Evolutionary conservation across 1,139 yeast genomes (phyloP), one percentile per base, ranked within the genome.

Genomic region (Groenewaldozyma auringiensis): DNA sequence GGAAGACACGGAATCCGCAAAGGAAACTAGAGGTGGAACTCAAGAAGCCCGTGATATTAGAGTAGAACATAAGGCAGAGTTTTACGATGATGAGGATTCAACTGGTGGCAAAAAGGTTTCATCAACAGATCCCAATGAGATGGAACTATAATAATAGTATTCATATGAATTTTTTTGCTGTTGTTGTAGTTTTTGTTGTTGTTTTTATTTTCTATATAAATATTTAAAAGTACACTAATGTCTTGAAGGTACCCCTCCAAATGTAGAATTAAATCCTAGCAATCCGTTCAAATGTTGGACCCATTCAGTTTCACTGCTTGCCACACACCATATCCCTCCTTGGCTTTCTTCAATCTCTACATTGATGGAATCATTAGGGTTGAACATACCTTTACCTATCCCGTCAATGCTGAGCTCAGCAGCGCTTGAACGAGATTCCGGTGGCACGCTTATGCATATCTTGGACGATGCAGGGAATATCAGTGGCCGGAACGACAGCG

Each of bases 21-120:
- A 78, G 53, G 98, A 89, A 58, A 83, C 94, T 3, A 78, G 84
- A 61, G 97, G 97, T 40, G 97, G 97, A 2, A 84, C 95, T 0
- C 84, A 83, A 58, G 78, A 75, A 59, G 88, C 89, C 6, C 75
- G 94, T 52, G 97, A 92, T 62, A 80, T 79, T 57, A 72, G 70
- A 39, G 72, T 84, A 20, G 66, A 57, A 41, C 58, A 60, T 1
- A 55, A 50, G 21, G 63, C 63, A 48, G 70, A 66, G 55, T 66
- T 64, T 49, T 68, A 65, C 47, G 69, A 66, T 44, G 63, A 64
- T 38, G 68, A 65, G 48, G 65, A 65, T 44, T 48, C 47, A 20
- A 47, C 56, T 33, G 64, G 64, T n/a, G 65, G 65, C 13, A 56
- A 56, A 41, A 45, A 41, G 11, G 48, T 47, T 9, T 47, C 49